Percentiles rank a stretch among this genome's conserved stretches.
Evolutionary conservation across 2,329 filamentous ascomycete species (phyloP).

Genomic region (Verticillium zaregamsianum): DNA sequence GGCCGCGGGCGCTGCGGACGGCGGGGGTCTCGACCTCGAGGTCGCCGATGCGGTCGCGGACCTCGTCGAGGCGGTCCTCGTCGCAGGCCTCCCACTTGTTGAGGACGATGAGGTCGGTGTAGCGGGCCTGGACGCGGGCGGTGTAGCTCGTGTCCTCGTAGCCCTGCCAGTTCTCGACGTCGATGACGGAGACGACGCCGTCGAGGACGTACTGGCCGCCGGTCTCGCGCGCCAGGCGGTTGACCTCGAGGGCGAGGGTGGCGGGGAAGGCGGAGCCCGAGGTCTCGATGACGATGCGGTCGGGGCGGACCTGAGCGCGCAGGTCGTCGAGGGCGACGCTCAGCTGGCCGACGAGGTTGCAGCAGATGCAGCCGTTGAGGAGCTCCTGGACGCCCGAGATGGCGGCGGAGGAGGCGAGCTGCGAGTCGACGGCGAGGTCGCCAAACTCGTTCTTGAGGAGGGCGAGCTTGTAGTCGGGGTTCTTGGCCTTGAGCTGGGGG

Average conservation of each 20-base stretch:
- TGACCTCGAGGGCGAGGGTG: slow-evolving; percentile 86
- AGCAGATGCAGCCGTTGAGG: slow-evolving; percentile 97
- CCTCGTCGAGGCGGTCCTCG: slow-evolving; percentile 72
- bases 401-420: slow-evolving; percentile 76
- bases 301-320: slow-evolving; percentile 52
- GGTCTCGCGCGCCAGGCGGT: slow-evolving; percentile 68
- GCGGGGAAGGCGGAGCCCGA: slow-evolving; percentile 84
- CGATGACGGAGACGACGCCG: slow-evolving; percentile 83
- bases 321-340: slow-evolving; percentile 76
- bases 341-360: slow-evolving; percentile 92
- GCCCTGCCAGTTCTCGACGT: slow-evolving; percentile 92
- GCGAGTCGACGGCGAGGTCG: slow-evolving; percentile 87
- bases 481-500: slow-evolving; percentile 75
- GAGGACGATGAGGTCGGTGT: slow-evolving; percentile 85
- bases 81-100: slow-evolving; percentile 85
- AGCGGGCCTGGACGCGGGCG: slow-evolving; percentile 79
- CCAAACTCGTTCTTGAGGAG: slow-evolving; percentile 98
- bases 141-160: slow-evolving; percentile 91
- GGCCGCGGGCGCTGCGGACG: slow-evolving; percentile 80
- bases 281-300: slow-evolving; percentile 93
- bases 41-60: slow-evolving; percentile 74
- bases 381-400: slow-evolving; percentile 90
- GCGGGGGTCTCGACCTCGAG: slow-evolving; percentile 76
- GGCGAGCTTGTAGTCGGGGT: slow-evolving; percentile 76
- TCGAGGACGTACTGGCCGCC: slow-evolving; percentile 69